Evolutionary conservation across 805 yeast genomes (phyloP), one percentile per base, ranked within the genome.

Genomic region (Zygoascus flipseniorum): DNA sequence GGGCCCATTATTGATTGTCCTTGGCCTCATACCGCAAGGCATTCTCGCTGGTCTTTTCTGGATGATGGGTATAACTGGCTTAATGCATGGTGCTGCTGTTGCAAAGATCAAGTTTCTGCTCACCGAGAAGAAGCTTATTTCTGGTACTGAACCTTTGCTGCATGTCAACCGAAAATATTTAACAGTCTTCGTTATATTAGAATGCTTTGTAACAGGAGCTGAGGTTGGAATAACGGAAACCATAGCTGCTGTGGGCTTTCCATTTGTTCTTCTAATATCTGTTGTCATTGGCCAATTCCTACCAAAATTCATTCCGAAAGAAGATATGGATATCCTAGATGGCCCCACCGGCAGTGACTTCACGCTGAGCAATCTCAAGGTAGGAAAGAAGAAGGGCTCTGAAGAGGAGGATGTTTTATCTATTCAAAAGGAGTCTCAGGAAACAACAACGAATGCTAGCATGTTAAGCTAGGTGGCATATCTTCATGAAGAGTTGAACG

Each of bases 191-290:
- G 67, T 85, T 0, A 50, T 65, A 0, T 69, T 88, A 18, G 82
- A 87, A 54, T 65, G 85, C 3, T 59, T 81, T 19, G 93, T 93
- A 0, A 84, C 84, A 51, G 85, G 78, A 1, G 85, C 81, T 0
- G 98, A 95, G 65, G 85, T 89, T 58, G 93, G 82, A 0, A 89
- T 92, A 32, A 86, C 95, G 0, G 79, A 83, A 64, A 88, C 97
- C 0, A 81, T 76, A 55, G 98, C 93, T 0, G 97, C 98, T 0
- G 88, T 92, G 32, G 98, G 96, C 1, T 92, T 93, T 64, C 98
- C 99, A 0, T 85, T 89, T 2, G 87, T 93, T 0, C 70, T 92
- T 49, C 68, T 92, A 62, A 54, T 75, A 1, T 76, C 82, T 51
- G 90, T 87, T 54, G 76, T 85, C 20, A 70, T 81, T 0, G 80